A percentile compares a stretch with the other conserved stretches of the same genome.
Evolutionary conservation across 1,284 basidiomycete species (phyloP).

Genomic region (Limonomyces culmigenus): DNA sequence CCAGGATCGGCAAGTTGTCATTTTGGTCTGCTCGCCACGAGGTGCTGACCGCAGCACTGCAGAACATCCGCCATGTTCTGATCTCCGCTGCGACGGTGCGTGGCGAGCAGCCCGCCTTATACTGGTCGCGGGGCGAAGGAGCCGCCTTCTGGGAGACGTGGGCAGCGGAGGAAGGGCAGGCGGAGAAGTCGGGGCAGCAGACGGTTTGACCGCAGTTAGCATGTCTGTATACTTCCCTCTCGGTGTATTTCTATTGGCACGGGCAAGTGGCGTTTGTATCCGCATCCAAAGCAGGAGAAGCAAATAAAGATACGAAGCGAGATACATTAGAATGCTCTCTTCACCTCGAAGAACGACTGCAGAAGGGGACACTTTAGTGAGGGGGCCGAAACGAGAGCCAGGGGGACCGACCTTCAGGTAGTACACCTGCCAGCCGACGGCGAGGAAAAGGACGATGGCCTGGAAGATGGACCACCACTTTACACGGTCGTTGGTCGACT

Average conservation of each 20-base stretch:
- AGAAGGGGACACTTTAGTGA: constrained; percentile 4
- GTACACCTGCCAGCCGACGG: constrained; percentile 95
- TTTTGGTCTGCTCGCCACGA: background rate
- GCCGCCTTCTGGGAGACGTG: constrained; percentile 33
- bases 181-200: too few relatives aligned
- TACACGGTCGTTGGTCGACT: constrained; percentile 89
- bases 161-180: constrained; percentile 29
- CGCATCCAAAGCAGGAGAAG: too few relatives aligned
- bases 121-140: constrained; percentile 44
- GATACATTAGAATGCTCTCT: constrained; percentile 82
- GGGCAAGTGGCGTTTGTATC: too few relatives aligned
- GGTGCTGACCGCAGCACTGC: background rate
- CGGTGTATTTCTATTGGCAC: too few relatives aligned
- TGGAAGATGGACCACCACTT: constrained; percentile 99
- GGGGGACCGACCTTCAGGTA: constrained; percentile 70
- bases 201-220: too few relatives aligned
- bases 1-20: constrained; percentile 30
- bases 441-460: constrained; percentile 70
- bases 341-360: constrained; percentile 86
- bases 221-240: too few relatives aligned
- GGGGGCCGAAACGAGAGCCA: constrained; percentile 3
- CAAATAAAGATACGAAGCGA: too few relatives aligned
- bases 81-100: constrained; percentile 36
- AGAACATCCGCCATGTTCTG: constrained; percentile 47
- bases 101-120: constrained; percentile 31